A percentile compares a stretch with the other conserved stretches of the same genome.
phyloP scores from a whole-genome alignment of 2,329 filamentous ascomycete genomes.

The Orbilia oligospora region DNA sequence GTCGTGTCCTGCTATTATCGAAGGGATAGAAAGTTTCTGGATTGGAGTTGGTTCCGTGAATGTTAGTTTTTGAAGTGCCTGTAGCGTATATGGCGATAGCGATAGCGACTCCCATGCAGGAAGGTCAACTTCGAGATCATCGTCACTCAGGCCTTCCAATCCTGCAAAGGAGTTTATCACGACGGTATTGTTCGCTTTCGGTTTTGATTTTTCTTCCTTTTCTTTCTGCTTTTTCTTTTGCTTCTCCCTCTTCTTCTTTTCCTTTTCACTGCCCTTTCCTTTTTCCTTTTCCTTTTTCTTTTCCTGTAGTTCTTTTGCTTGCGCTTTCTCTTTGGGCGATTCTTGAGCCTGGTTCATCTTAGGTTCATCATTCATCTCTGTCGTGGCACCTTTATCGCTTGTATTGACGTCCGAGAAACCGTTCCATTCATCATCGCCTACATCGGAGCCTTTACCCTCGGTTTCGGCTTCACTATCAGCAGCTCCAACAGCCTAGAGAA shows the following conservation, averaged over 20 bases:
- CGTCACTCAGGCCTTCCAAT: constrained; percentile 65
- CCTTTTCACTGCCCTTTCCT: no score
- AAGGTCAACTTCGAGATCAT: constrained; percentile 73
- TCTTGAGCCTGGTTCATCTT: background rate
- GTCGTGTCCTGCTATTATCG: constrained; percentile 85
- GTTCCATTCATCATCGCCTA: constrained; percentile 65
- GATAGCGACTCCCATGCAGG: constrained; percentile 83
- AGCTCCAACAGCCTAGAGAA: constrained; percentile 65
- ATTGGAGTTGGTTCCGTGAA: constrained; percentile 87
- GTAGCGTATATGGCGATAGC: constrained; percentile 79
- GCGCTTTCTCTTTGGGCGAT: constrained; percentile 64
- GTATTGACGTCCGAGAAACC: constrained; percentile 65
- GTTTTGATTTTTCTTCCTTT: constrained; percentile 62
- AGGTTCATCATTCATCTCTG: background rate
- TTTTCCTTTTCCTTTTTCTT: constrained; percentile 15
- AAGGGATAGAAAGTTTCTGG: constrained; percentile 83
- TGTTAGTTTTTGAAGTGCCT: constrained; percentile 81
- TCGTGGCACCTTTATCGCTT: constrained; percentile 25
- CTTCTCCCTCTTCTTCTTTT: constrained; percentile 21
- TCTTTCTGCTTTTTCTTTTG: constrained; percentile 62
- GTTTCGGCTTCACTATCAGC: constrained; percentile 65
- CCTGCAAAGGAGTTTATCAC: constrained; percentile 62
- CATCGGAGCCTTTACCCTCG: constrained; percentile 63
- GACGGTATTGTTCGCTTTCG: constrained; percentile 33
- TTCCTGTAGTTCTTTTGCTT: constrained; percentile 64